Base-by-base conservation (phyloP, 176 grass and related monocot genomes). In the Secale cereale region DNA sequence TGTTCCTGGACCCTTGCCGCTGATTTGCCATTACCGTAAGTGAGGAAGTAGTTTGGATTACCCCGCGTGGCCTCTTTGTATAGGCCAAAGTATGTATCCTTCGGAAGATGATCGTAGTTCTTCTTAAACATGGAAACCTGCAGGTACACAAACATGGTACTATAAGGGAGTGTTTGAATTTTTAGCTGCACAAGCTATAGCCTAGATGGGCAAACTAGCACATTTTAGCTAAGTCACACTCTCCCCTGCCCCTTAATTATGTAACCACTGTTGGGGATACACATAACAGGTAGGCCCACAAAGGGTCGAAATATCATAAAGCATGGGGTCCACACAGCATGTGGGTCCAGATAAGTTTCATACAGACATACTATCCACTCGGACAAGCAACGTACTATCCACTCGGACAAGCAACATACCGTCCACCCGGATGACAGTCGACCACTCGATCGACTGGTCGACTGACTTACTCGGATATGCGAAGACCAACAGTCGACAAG, bases 111-210 rank as follows among this genome's bases (percentile, higher is more conserved):
- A 75, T 98, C 96, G 83, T 98, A 98, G 83, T 98, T 98, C 39
- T 98, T 98, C 86, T 98, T 98, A 89, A 98, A 98, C 96, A 95
- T 98, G 19, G 96, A 98, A 65, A 98, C 93, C 96, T 98, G 40
- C 64, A 76, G 13, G 64, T 60, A 67, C 27, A 75, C 11, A 84
- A 75, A 60, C 28, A 33, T 11, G 10, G 9, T 76, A 41, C 7
- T 19, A 48, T 48, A 39, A 46, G 54, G 9, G 23, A 16, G 13
- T 45, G n/a, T 43, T 72, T 16, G 70, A 39, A 72, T 72, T 27
- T 72, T 45, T 72, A 72, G 70, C 37, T 45, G 70, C 15, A 72
- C 41, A 43, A 41, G 6, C 70, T 43, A 43, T 72, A 45, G 39
- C 70, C 37, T 72, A 72, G 6, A 72, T 27, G 70, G 12, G 37